Evolutionary conservation across 2,329 filamentous ascomycete genomes (phyloP).

Genomic region (Penicillium sp.): DNA sequence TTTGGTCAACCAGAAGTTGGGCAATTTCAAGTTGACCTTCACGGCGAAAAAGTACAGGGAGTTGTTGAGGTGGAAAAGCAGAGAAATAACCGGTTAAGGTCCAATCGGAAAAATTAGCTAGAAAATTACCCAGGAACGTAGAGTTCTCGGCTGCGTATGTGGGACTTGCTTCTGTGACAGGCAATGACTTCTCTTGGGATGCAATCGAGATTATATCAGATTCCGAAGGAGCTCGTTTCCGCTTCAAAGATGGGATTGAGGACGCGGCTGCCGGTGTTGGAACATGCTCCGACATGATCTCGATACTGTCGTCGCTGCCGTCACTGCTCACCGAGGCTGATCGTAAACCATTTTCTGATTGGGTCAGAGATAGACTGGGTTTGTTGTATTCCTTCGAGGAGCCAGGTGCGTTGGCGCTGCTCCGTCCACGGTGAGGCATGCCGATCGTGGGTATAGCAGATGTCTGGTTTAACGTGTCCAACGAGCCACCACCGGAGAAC

Average conservation of each 20-base stretch:
- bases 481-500: constrained; percentile 27
- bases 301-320: constrained; percentile 31
- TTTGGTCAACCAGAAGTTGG: constrained; percentile 45
- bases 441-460: constrained; percentile 42
- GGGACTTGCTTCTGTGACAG: constrained; percentile 19
- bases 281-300: constrained; percentile 23
- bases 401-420: constrained; percentile 1
- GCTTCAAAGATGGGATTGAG: constrained; percentile 29
- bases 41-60: constrained; percentile 34
- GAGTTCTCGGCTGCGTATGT: constrained; percentile 32
- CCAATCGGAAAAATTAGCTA: constrained; percentile 43
- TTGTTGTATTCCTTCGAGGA: constrained; percentile 8
- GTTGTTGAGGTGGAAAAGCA: constrained; percentile 31
- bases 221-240: constrained; percentile 38
- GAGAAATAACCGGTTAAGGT: constrained; percentile 43
- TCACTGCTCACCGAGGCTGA: constrained; percentile 30
- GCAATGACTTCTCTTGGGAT: constrained; percentile 30
- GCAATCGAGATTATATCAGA: constrained; percentile 31
- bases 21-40: constrained; percentile 42
- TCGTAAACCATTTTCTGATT: constrained; percentile 11
- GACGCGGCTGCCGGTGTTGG: constrained; percentile 21
- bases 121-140: constrained; percentile 40
- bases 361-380: constrained; percentile 11
- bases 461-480: constrained; percentile 5
- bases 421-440: constrained; percentile 30